Percentiles rank a stretch among this genome's conserved stretches.
These are phyloP conservation scores for Lactarius pseudohatsudake DNA, from an alignment of 768 basidiomycete species.

Conservation along the genomic window DNA sequence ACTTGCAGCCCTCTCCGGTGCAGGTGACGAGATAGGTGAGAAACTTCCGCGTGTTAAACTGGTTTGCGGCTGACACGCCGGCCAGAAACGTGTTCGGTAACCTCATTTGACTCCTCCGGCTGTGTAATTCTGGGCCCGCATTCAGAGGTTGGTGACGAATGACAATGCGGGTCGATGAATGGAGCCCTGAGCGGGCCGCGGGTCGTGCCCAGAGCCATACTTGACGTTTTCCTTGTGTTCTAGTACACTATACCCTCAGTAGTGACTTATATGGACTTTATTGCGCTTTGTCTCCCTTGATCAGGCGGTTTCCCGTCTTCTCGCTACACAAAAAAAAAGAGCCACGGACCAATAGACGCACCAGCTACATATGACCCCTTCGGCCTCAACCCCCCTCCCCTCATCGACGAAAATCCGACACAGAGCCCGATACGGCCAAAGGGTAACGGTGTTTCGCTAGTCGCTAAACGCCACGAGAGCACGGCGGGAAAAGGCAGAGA, in stretches of 20 bases:
- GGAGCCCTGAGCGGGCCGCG: not conserved
- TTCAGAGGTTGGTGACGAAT: not conserved
- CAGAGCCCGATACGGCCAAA: not conserved
- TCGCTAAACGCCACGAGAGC: not conserved
- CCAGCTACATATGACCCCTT: not conserved
- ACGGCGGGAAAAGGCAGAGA: not conserved
- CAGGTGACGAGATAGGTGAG: too few relatives aligned
- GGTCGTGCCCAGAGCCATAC: not conserved
- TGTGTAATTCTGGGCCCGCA: too few relatives aligned
- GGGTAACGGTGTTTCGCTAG: not conserved
- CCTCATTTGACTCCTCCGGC: not conserved
- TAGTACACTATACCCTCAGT: not conserved
- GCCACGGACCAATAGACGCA: not conserved
- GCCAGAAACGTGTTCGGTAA: too few relatives aligned
- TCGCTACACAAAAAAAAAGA: not conserved
- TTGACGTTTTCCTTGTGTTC: not conserved
- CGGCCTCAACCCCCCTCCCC: not conserved
- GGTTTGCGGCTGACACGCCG: too few relatives aligned
- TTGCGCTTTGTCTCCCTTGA: not conserved
- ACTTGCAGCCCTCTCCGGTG: too few relatives aligned
- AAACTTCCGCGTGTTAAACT: too few relatives aligned
- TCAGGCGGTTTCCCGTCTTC: too few relatives aligned
- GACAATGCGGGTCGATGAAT: not conserved
- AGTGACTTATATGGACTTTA: not conserved
- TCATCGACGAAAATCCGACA: not conserved